These are phyloP conservation scores for Diophrys sp. DNA, from an alignment of 73 alveolate species.

Conservation along the genomic window DNA sequence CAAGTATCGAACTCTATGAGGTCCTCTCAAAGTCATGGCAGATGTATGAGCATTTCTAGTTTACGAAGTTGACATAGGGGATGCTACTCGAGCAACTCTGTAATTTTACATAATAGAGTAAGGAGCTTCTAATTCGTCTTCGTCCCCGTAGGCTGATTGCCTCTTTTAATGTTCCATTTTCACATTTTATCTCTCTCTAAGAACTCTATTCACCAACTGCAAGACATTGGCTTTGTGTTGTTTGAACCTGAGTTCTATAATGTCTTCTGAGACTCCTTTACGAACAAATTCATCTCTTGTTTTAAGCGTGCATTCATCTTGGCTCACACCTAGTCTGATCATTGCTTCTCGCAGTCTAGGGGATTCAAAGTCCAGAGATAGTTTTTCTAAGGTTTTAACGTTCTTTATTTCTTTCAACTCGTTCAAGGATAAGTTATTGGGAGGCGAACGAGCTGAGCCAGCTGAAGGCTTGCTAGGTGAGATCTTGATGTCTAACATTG, in stretches of 20 bases:
- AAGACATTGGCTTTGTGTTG: neutral
- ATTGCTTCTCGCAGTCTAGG: neutral
- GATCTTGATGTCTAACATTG: neutral
- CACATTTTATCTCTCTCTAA: conserved; percentile 1
- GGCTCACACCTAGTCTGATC: neutral
- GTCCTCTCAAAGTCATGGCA: neutral
- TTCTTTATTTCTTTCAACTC: neutral
- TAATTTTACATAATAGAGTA: too few species aligned
- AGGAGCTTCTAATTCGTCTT: too few species aligned
- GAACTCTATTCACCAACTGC: neutral
- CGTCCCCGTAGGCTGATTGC: neutral
- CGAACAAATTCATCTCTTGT: neutral
- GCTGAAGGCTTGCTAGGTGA: neutral
- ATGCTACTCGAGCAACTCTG: too few species aligned
- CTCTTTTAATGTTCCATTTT: neutral
- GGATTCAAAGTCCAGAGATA: neutral
- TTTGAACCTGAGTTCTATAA: neutral
- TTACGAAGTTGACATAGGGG: too few species aligned
- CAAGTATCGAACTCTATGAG: neutral
- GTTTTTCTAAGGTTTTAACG: neutral
- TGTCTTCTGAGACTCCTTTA: conserved; percentile 3
- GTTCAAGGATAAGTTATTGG: neutral
- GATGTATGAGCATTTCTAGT: too few species aligned
- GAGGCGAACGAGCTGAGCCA: neutral
- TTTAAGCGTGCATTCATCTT: neutral